Evolutionary conservation across 345 rosid genomes (phyloP).

Genomic region (Eucalyptus regnans): DNA sequence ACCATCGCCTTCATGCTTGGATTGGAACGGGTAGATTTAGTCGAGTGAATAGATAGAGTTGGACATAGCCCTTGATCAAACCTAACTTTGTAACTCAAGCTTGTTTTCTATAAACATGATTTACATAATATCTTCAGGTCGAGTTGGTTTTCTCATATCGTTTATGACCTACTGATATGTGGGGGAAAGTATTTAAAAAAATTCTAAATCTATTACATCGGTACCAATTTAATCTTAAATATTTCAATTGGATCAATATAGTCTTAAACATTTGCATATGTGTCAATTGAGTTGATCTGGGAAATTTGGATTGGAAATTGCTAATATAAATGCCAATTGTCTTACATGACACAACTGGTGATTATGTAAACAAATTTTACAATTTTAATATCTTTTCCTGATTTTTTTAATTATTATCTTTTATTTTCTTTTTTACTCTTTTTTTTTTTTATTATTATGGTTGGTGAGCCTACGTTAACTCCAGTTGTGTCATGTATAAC

Average conservation of each 20-base stretch:
- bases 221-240: fast-evolving
- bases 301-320: too few species aligned
- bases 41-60: neutral
- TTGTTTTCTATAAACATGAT: neutral
- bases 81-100: neutral
- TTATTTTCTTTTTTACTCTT: too few species aligned
- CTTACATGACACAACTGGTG: fast-evolving
- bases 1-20: neutral
- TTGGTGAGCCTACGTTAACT: fast-evolving
- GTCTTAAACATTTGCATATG: neutral
- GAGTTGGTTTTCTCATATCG: neutral
- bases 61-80: neutral
- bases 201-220: too few species aligned
- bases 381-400: too few species aligned
- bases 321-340: fast-evolving
- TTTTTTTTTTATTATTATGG: too few species aligned
- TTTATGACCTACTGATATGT: neutral
- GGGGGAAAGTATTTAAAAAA: neutral
- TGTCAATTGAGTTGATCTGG: fast-evolving
- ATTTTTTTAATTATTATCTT: too few species aligned
- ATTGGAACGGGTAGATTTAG: neutral
- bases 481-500: neutral
- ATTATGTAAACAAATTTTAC: too few species aligned
- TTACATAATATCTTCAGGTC: neutral
- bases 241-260: neutral